A percentile compares a stretch with the other conserved stretches of the same genome.
phyloP scores from a whole-genome alignment of 371 early-diverging fungal species.

The Mycotypha africana region DNA sequence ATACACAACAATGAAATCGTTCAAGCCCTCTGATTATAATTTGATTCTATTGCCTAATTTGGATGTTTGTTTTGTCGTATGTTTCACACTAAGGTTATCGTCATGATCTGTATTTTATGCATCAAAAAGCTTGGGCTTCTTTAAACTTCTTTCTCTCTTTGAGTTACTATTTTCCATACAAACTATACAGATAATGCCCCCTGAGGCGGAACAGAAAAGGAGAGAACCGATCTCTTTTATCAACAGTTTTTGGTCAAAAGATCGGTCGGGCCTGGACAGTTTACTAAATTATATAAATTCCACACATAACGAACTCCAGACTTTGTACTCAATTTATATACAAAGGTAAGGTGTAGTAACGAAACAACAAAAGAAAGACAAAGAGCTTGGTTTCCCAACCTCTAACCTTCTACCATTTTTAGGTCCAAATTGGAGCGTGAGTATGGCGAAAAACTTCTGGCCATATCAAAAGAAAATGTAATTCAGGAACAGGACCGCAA shows the following conservation, averaged over 20 bases:
- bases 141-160: too few relatives aligned
- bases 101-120: too few relatives aligned
- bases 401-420: too few relatives aligned
- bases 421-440: slow-evolving; percentile 27
- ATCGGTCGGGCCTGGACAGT: slow-evolving; percentile 10
- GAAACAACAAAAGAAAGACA: background rate
- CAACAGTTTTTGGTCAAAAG: slow-evolving; percentile 29
- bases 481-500: too few relatives aligned
- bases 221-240: slow-evolving; percentile 7
- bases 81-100: too few relatives aligned
- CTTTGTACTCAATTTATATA: slow-evolving; percentile 19
- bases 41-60: too few relatives aligned
- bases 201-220: slow-evolving; percentile 2
- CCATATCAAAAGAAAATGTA: slow-evolving; percentile 2
- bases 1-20: too few relatives aligned
- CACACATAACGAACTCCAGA: slow-evolving; percentile 21
- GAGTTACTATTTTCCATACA: too few relatives aligned
- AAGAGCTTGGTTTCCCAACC: background rate
- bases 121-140: too few relatives aligned
- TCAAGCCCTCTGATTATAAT: too few relatives aligned
- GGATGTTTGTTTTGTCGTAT: too few relatives aligned
- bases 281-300: slow-evolving; percentile 19
- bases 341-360: slow-evolving; percentile 18
- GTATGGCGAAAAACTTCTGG: slow-evolving; percentile 27
- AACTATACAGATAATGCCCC: slow-evolving; percentile 16